A percentile compares a stretch with the other conserved stretches of the same genome.
Evolutionary conservation across 306 rosid species (phyloP).

Genomic region (Prunus mongolica): DNA sequence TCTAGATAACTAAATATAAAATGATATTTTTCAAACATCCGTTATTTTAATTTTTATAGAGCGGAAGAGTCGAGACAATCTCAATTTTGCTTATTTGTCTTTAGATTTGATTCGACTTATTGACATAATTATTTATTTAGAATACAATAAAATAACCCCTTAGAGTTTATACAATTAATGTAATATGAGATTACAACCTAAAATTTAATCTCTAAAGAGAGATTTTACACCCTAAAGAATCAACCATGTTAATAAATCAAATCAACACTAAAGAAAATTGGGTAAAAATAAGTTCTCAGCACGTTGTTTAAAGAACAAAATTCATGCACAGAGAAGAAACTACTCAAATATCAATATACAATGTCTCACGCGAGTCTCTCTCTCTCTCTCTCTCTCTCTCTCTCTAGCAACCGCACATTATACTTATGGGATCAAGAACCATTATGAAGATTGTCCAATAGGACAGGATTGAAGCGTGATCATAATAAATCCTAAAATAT

Average conservation of each 20-base stretch:
- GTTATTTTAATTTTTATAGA: no score
- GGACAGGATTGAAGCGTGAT: background rate
- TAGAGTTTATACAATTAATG: background rate
- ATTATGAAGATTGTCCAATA: background rate
- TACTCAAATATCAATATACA: no score
- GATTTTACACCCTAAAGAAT: background rate
- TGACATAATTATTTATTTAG: no score
- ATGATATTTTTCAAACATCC: background rate
- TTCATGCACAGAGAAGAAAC: no score
- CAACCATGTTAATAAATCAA: background rate
- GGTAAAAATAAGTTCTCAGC: background rate
- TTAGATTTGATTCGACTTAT: no score
- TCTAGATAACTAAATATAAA: background rate
- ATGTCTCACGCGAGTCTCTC: no score
- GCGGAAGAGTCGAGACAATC: background rate
- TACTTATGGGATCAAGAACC: background rate
- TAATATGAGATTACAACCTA: background rate
- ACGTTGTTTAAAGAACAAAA: no score
- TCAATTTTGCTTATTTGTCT: background rate
- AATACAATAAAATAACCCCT: background rate
- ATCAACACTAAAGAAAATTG: background rate
- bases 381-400: no score
- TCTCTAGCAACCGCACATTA: no score
- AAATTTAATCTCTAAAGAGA: background rate
- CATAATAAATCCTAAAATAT: background rate